phyloP scores from a whole-genome alignment of 805 yeast genomes.

The Kockiozyma suomiensis region DNA sequence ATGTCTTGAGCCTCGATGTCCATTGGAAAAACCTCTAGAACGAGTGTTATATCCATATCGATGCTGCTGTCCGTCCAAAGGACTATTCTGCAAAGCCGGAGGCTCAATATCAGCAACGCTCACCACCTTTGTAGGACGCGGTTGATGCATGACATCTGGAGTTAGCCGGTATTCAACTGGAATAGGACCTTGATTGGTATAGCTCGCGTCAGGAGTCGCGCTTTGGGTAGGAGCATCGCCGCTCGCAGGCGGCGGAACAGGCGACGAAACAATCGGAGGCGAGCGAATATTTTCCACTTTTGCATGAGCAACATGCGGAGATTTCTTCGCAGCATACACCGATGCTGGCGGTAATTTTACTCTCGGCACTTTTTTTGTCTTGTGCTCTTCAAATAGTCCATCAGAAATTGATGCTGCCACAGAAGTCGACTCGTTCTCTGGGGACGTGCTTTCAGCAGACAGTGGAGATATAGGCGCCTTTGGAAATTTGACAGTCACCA shows the following conservation, averaged over 20 bases:
- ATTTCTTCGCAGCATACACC: slow-evolving; percentile 3
- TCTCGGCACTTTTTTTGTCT: slow-evolving; percentile 2
- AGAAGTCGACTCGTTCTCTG: too few species aligned
- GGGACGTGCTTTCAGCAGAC: background rate
- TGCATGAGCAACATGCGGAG: background rate
- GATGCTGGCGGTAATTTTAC: slow-evolving; percentile 20
- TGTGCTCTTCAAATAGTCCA: slow-evolving; percentile 11
- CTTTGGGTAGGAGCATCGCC: background rate
- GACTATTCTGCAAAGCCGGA: slow-evolving; percentile 14
- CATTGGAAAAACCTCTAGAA: slow-evolving; percentile 13
- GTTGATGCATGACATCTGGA: slow-evolving; percentile 33
- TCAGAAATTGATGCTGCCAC: background rate
- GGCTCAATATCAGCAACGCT: slow-evolving; percentile 31
- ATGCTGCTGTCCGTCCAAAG: slow-evolving; percentile 6
- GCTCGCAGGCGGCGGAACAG: slow-evolving; percentile 1
- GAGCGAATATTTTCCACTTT: background rate
- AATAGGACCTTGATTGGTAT: background rate
- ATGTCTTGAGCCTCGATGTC: slow-evolving; percentile 10
- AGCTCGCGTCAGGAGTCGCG: background rate
- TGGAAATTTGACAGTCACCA: slow-evolving; percentile 4
- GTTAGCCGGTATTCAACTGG: slow-evolving; percentile 25
- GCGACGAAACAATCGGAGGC: slow-evolving; percentile 10
- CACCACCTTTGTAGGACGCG: slow-evolving; percentile 29
- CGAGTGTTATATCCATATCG: slow-evolving; percentile 9
- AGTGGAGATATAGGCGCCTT: background rate